Percentiles rank a stretch among this genome's conserved stretches.
Evolutionary conservation across 106 monocot species (phyloP).

Genomic region (Dioscorea zingiberensis): DNA sequence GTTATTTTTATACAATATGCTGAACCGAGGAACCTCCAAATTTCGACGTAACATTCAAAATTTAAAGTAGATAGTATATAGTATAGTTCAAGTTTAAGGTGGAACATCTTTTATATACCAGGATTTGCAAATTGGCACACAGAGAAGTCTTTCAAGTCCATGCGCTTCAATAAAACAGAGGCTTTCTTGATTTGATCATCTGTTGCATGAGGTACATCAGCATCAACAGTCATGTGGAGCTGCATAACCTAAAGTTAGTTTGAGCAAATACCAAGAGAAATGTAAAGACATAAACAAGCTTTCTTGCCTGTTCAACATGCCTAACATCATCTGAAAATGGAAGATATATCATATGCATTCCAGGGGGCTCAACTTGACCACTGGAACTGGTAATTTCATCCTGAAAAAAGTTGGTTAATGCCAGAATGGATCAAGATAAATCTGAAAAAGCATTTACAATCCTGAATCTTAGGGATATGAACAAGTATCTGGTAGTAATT

Average conservation of each 20-base stretch:
- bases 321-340: constrained; percentile 96
- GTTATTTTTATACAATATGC: too few relatives aligned
- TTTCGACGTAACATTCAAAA: too few relatives aligned
- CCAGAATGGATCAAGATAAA: too few relatives aligned
- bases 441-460: too few relatives aligned
- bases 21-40: too few relatives aligned
- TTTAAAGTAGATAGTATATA: too few relatives aligned
- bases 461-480: too few relatives aligned
- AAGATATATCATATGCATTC: constrained; percentile 97
- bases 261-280: neutral
- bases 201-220: constrained; percentile 38
- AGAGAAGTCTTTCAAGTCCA: constrained; percentile 83
- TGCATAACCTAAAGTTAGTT: constrained; percentile 12
- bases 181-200: constrained; percentile 85
- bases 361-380: constrained; percentile 90
- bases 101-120: constrained; percentile 21
- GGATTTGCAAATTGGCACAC: constrained; percentile 95
- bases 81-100: too few relatives aligned
- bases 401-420: constrained; percentile 19
- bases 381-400: constrained; percentile 63
- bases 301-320: constrained; percentile 63
- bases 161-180: constrained; percentile 49
- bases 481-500: too few relatives aligned
- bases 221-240: constrained; percentile 37
- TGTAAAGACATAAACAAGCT: neutral